Conservation (phyloP, 768 basidiomycete species). For the Cubamyces sp. region DNA sequence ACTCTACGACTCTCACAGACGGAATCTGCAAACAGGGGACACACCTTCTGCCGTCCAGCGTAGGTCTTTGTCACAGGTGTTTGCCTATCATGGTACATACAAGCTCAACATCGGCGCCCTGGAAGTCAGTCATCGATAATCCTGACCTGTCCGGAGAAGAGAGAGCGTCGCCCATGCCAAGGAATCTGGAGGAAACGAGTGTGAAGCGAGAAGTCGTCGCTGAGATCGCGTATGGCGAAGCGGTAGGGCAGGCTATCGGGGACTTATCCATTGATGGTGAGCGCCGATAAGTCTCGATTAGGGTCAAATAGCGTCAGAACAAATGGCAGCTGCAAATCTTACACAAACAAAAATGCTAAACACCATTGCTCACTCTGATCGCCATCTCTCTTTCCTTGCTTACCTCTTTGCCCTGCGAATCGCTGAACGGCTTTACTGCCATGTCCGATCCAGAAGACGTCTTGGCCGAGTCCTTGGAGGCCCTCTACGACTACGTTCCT, state of each 20-base stretch:
- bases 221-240: constrained; percentile 1
- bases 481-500: constrained; percentile 63
- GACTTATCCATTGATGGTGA: constrained; percentile 10
- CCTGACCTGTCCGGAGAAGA: constrained; percentile 24
- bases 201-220: neutral
- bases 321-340: neutral
- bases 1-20: neutral
- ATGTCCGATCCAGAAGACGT: constrained; percentile 63
- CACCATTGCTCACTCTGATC: neutral
- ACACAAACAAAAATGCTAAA: constrained; percentile 5
- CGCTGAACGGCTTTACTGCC: neutral
- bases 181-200: neutral
- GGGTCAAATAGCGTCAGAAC: neutral
- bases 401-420: neutral
- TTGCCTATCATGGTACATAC: neutral
- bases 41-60: constrained; percentile 26
- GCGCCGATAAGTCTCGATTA: neutral
- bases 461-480: constrained; percentile 63
- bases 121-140: neutral
- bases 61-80: constrained; percentile 23
- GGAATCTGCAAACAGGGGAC: neutral
- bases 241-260: neutral
- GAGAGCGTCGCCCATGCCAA: constrained; percentile 17
- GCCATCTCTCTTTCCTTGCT: neutral
- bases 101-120: neutral